Base-by-base conservation (phyloP, 192 early-diverging fungal species). In the Endogone sp. region DNA sequence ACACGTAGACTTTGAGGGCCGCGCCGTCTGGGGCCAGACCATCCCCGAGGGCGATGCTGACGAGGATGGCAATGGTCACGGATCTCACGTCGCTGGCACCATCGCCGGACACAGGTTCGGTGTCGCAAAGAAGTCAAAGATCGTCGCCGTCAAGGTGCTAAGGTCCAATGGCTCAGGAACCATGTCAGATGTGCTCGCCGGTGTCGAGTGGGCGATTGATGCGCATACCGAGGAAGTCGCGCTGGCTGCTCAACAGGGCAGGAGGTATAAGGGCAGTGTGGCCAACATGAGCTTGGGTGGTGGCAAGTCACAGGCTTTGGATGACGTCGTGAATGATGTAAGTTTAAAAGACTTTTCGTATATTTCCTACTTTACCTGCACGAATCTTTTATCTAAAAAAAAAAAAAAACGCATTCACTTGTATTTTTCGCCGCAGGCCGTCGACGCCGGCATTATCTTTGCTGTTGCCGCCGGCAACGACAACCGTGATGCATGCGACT, bases 201-300 rank as follows among this genome's bases (percentile, higher is more conserved):
- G 95, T 54, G 85, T 93, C 61, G 88, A 84, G 79, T 94, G 74
- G 80, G 87, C 75, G 56, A 83, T 87, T 60, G 72, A 55, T 30
- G 82, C 88, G 71, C 89, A 90, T 67, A 61, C 67, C 32, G 76
- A 78, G 64, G 81, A 85, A 29, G 74, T 76, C 70, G 81, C 55
- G 82, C n/a, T n/a, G n/a, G n/a, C n/a, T n/a, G n/a, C n/a, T n/a
- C n/a, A n/a, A n/a, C n/a, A 81, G 29, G 76, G 84, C 63, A 89
- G 82, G 72, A 62, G 71, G 49, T 84, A 84, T 78, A 93, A 91
- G 79, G 90, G 89, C 60, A 89, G 92, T 26, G 93, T 96, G 4
- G 94, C 92, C 63, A 98, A 97, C 82, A 97, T 99, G 96, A 89
- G 85, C 54, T 79, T 99, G 58, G 96, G 96, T 31, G 95, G 95